Base-by-base conservation (phyloP, 2,329 filamentous ascomycete species). In the Aspergillus hortae region DNA sequence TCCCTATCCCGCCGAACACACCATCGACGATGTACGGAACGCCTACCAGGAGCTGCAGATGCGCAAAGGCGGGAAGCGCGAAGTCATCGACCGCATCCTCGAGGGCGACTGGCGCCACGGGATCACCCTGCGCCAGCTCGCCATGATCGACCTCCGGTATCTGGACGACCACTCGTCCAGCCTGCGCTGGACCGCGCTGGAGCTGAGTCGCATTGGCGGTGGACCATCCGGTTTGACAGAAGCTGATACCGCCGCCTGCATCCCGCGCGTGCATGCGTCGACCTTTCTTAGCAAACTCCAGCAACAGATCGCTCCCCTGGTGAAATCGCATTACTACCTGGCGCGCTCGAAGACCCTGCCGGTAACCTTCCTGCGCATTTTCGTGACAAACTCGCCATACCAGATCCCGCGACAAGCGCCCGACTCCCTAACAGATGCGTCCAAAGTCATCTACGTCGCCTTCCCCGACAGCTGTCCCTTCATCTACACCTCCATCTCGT, bases 321-420 rank as follows among this genome's bases (percentile, higher is more conserved):
- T 92, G 60, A 95, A 94, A 69, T 88, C 88, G 4, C 89, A 95
- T 70, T 94, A 90, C 68, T 86, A 89, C 61, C 82, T 94, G 54
- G 85, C 88, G 58, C 82, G 86, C n/a, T 86, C 88, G 48, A 78
- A 81, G 48, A 77, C 79, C 1, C 61, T 75, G 6, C 83, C 88
- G 0, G 74, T 94, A 4, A 80, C 89, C 1, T 77, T 94, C 23
- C 74, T 95, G n/a, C 84, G 90, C 46, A 85, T 95, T 43, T 88
- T 90, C 62, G 82, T 92, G 53, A 76, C 90, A 56, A 87, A 94
- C 67, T 89, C 89, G 1, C 90, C 90, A 0, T 95, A 95, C 67
- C 88, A 87, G 60, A 72, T 70, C 14, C 77, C 78, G 46, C 67
- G 71, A 32, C 70, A 71, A 61, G 59, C 50, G 6, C 57, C 67